Conservation (phyloP, 345 rosid genomes). For the Populus deltoides region DNA sequence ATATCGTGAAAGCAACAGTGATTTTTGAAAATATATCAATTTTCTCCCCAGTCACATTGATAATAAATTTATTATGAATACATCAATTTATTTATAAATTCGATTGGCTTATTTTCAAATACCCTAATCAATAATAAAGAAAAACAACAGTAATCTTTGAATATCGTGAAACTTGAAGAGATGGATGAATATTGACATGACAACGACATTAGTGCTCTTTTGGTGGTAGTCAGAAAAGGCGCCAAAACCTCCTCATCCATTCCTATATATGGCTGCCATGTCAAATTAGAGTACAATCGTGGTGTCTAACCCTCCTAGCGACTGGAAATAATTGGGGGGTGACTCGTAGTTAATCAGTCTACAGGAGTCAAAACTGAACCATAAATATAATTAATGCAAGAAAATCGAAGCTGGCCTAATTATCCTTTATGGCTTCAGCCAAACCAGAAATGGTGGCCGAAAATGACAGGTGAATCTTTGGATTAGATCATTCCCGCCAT, state of each 20-base stretch:
- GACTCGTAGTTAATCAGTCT: neutral
- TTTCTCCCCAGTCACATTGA: too few relatives aligned
- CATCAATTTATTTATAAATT: too few relatives aligned
- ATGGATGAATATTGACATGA: neutral
- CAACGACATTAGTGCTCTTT: neutral
- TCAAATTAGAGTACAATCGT: neutral
- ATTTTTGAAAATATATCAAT: neutral
- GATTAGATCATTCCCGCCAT: neutral
- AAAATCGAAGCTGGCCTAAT: neutral
- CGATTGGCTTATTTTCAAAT: too few relatives aligned
- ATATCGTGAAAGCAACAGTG: neutral
- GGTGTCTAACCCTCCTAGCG: neutral
- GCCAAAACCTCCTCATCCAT: neutral
- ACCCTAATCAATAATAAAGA: neutral
- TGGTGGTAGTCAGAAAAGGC: too few relatives aligned
- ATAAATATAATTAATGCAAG: neutral
- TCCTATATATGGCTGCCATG: neutral
- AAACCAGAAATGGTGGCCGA: neutral
- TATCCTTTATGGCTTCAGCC: neutral
- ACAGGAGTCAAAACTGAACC: neutral
- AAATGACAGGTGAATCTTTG: neutral
- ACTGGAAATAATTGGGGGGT: neutral
- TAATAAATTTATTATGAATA: too few relatives aligned
- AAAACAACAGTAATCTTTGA: neutral
- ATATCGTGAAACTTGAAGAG: neutral